Conservation (phyloP, 352 stramenopile species). For the Globisporangium cylindrosporum region DNA sequence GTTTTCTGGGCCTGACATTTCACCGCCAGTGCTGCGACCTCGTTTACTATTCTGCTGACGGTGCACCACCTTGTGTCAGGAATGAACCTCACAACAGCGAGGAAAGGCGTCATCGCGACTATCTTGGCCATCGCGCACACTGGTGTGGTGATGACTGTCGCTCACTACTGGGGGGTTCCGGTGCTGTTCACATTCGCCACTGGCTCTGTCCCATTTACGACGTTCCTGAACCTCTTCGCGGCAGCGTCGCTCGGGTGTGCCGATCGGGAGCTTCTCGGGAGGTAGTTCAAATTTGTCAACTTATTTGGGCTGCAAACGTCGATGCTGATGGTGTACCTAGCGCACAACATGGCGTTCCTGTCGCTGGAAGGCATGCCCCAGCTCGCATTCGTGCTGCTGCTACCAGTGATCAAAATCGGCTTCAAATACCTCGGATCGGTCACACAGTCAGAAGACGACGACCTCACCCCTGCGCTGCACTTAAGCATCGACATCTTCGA, state of each 20-base stretch:
- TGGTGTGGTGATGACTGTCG: background rate
- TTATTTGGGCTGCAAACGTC: background rate
- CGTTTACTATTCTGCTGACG: background rate
- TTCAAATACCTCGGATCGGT: background rate
- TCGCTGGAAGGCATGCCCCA: background rate
- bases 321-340: background rate
- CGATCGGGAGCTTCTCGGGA: background rate
- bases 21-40: background rate
- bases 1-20: background rate
- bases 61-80: background rate
- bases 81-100: background rate
- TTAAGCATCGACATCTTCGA: background rate
- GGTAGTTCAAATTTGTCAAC: background rate
- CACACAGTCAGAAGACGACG: background rate
- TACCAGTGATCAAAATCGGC: constrained; percentile 1
- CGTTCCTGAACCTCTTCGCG: background rate
- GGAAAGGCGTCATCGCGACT: background rate
- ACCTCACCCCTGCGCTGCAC: background rate
- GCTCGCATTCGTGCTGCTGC: constrained; percentile 8
- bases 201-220: background rate
- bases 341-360: constrained; percentile 4
- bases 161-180: constrained; percentile 3
- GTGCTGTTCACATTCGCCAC: background rate
- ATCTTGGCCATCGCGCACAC: background rate
- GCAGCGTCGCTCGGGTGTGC: background rate